These are phyloP conservation scores for Xylaria sp. DNA, from an alignment of 2,329 filamentous ascomycete species.

Conservation along the genomic window DNA sequence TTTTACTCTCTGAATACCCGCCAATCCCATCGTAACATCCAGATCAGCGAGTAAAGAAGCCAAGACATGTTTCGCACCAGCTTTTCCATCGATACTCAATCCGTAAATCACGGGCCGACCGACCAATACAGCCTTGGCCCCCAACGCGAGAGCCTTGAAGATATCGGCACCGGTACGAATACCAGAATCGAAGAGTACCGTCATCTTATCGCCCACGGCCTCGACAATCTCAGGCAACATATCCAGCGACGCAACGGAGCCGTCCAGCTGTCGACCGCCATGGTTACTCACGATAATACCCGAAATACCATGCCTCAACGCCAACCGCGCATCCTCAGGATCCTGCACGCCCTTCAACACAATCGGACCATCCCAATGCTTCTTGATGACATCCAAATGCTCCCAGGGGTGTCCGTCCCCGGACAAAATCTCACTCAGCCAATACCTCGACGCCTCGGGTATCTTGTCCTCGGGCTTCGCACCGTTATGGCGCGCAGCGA, in stretches of 20 bases:
- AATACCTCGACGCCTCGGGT: constrained; percentile 30
- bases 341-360: constrained; percentile 34
- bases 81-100: constrained; percentile 27
- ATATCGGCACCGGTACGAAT: constrained; percentile 56
- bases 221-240: constrained; percentile 57
- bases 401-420: constrained; percentile 27
- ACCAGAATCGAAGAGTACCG: constrained; percentile 57
- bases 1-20: constrained; percentile 34
- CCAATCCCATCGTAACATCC: constrained; percentile 28
- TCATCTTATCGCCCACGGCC: constrained; percentile 54
- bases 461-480: constrained; percentile 44
- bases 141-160: constrained; percentile 49
- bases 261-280: constrained; percentile 53
- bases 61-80: constrained; percentile 27
- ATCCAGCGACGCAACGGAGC: constrained; percentile 49
- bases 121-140: constrained; percentile 53
- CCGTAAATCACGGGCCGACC: constrained; percentile 54
- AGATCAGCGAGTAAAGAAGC: constrained; percentile 27
- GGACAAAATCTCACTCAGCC: constrained; percentile 27
- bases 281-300: constrained; percentile 53
- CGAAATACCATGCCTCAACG: constrained; percentile 21
- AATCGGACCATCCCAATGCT: constrained; percentile 29
- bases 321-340: constrained; percentile 27
- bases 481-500: constrained; percentile 45
- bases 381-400: constrained; percentile 24